Conservation (phyloP, 176 grass and related monocot species). For the Oryza nivara region DNA sequence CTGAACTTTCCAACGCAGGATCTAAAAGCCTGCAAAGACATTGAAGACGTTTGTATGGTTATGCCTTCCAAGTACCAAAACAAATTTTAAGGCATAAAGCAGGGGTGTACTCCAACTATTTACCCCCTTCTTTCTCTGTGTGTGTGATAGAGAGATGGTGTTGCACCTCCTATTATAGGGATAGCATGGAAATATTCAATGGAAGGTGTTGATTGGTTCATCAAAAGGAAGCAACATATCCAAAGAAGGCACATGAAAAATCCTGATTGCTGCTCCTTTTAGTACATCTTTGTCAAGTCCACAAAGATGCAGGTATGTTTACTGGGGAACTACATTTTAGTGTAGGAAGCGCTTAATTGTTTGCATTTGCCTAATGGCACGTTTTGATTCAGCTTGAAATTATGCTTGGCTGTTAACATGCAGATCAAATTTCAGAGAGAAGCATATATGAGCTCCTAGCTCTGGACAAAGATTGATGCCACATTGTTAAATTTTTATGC, state of each 20-base stretch:
- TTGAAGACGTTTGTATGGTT: neutral
- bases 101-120: neutral
- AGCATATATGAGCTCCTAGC: constrained; percentile 10
- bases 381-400: neutral
- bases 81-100: neutral
- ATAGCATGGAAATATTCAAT: neutral
- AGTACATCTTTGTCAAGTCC: constrained; percentile 12
- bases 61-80: neutral
- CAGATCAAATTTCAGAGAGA: neutral
- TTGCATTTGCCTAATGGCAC: neutral
- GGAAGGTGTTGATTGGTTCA: neutral
- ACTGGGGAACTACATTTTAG: neutral
- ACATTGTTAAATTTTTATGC: neutral
- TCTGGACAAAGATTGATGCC: neutral
- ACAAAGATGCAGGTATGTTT: constrained; percentile 5
- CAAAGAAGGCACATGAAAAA: constrained; percentile 11
- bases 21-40: constrained; percentile 78
- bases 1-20: constrained; percentile 82
- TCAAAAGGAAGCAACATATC: constrained; percentile 2
- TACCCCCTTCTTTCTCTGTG: neutral
- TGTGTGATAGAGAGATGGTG: neutral
- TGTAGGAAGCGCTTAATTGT: neutral
- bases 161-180: neutral
- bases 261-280: neutral
- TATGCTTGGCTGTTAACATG: constrained; percentile 16